A percentile compares a stretch with the other conserved stretches of the same genome.
These are phyloP conservation scores for Phytophthora podocarpi DNA, from an alignment of 352 stramenopile species.

Conservation along the genomic window DNA sequence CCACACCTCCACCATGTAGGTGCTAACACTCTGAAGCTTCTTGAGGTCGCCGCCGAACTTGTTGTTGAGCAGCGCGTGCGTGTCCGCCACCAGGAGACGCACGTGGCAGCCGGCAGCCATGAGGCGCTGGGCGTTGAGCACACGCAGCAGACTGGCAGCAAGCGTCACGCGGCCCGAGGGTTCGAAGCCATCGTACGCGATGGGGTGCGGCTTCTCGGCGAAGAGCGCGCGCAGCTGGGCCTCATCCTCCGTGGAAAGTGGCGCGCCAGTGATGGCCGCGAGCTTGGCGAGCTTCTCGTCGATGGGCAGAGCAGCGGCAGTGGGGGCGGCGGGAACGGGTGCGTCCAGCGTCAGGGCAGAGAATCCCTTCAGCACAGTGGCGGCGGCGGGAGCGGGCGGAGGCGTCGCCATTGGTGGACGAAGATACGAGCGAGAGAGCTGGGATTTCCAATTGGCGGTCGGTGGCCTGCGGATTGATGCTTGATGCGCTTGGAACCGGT, in stretches of 20 bases:
- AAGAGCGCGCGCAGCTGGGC: constrained; percentile 85
- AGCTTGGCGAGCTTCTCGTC: constrained; percentile 72
- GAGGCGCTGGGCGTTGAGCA: constrained; percentile 94
- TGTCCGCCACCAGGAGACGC: constrained; percentile 98
- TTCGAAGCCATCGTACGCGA: constrained; percentile 99
- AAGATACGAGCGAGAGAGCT: neutral
- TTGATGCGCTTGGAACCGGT: neutral
- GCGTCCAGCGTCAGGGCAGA: constrained; percentile 50
- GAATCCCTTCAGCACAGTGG: constrained; percentile 53
- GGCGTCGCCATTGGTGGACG: constrained; percentile 40
- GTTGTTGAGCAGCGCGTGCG: constrained; percentile 99
- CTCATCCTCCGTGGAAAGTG: constrained; percentile 50
- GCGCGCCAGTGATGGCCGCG: constrained; percentile 55
- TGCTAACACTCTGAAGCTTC: constrained; percentile 94
- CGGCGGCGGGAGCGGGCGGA: constrained; percentile 42
- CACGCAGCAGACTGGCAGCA: constrained; percentile 93
- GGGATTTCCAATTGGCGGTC: constrained; percentile 23
- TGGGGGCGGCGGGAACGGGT: constrained; percentile 26
- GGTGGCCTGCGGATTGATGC: neutral
- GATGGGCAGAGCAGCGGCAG: constrained; percentile 44
- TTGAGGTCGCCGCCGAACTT: constrained; percentile 98
- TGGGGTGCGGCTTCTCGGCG: constrained; percentile 77
- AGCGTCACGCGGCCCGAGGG: constrained; percentile 98
- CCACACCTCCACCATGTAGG: constrained; percentile 99
- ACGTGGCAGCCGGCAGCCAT: constrained; percentile 94